These are phyloP conservation scores for Naganishia onofrii DNA, from an alignment of 768 basidiomycete species.

Conservation along the genomic window DNA sequence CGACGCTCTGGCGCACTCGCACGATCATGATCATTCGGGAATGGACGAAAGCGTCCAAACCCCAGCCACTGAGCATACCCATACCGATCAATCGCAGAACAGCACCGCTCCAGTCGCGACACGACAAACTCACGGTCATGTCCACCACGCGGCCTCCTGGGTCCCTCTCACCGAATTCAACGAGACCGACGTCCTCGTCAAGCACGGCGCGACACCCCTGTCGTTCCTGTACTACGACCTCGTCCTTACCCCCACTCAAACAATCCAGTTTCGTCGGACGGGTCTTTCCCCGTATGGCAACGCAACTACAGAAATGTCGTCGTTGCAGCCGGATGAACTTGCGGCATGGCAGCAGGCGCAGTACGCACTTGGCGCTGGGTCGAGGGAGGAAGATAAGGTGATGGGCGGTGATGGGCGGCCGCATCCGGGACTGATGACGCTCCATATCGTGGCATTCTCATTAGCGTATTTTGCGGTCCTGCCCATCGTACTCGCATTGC, in stretches of 20 bases:
- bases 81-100: not conserved
- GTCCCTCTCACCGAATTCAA: constrained; percentile 57
- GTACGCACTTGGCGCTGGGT: not conserved
- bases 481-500: constrained; percentile 57
- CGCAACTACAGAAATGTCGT: constrained; percentile 21
- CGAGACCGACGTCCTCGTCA: constrained; percentile 68
- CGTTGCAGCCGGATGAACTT: constrained; percentile 5
- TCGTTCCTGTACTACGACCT: constrained; percentile 79
- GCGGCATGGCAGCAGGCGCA: constrained; percentile 10
- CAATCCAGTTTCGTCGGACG: constrained; percentile 30
- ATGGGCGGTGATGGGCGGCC: constrained; percentile 26
- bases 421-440: constrained; percentile 61
- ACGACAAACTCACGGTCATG: constrained; percentile 2
- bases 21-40: not conserved
- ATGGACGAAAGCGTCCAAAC: too few relatives aligned
- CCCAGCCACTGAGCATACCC: not conserved
- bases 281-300: constrained; percentile 21
- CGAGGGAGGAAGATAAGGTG: constrained; percentile 12
- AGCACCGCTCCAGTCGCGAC: not conserved
- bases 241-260: constrained; percentile 54
- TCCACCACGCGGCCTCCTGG: constrained; percentile 7
- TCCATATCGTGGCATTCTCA: constrained; percentile 71
- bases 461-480: constrained; percentile 79
- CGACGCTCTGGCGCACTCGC: not conserved
- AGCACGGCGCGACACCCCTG: constrained; percentile 68